Evolutionary conservation across 2,329 filamentous ascomycete species (phyloP).

Genomic region (Hypoxylon sp.): DNA sequence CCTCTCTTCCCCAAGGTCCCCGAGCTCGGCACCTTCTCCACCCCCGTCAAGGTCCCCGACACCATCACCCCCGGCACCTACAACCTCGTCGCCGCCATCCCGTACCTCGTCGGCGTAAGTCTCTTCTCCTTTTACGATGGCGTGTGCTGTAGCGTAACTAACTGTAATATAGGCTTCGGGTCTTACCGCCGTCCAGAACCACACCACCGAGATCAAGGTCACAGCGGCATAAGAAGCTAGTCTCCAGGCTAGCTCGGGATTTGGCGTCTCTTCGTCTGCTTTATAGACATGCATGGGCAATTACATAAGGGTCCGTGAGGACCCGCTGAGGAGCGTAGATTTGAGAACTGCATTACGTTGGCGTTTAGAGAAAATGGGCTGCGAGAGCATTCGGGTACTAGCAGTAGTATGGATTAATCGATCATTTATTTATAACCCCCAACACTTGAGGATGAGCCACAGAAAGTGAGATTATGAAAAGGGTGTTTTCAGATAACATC

Average conservation of each 20-base stretch:
- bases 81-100: slow-evolving; percentile 40
- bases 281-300: slow-evolving; percentile 7
- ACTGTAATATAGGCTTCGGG: slow-evolving; percentile 41
- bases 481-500: neutral
- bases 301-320: too few relatives aligned
- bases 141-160: slow-evolving; percentile 1
- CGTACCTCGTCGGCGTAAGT: slow-evolving; percentile 44
- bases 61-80: slow-evolving; percentile 33
- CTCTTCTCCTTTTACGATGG: neutral
- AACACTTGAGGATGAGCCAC: neutral
- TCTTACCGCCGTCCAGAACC: slow-evolving; percentile 21
- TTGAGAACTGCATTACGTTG: slow-evolving; percentile 12
- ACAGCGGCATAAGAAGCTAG: slow-evolving; percentile 8
- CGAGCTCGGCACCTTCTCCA: slow-evolving; percentile 31
- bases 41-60: slow-evolving; percentile 22
- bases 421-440: slow-evolving; percentile 10
- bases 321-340: too few relatives aligned
- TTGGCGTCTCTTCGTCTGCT: neutral
- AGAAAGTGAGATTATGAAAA: too few relatives aligned
- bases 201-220: slow-evolving; percentile 35
- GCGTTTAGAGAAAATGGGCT: slow-evolving; percentile 15
- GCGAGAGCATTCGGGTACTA: neutral
- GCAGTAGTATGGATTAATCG: neutral
- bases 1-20: slow-evolving; percentile 36
- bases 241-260: neutral